These are phyloP conservation scores for Gossypium arboreum DNA, from an alignment of 345 rosid genomes.

Conservation along the genomic window DNA sequence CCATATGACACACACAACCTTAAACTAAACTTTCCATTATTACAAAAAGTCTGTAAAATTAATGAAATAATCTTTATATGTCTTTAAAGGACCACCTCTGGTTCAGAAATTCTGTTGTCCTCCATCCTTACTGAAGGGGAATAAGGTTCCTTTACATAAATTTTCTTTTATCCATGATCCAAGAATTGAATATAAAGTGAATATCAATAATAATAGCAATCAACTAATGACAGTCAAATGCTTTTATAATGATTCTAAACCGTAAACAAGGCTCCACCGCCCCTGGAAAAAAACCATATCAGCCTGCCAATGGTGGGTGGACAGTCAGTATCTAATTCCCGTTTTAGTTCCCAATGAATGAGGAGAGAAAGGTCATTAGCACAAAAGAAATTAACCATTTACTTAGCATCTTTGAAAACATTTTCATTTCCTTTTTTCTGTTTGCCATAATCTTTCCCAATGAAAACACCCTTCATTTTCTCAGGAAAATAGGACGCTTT, in stretches of 20 bases:
- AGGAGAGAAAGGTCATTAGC: constrained; percentile 31
- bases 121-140: constrained; percentile 37
- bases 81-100: constrained; percentile 24
- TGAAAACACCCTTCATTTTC: background rate
- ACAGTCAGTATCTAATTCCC: constrained; percentile 25
- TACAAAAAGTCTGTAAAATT: background rate
- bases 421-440: background rate
- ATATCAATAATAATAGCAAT: background rate
- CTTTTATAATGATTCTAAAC: background rate
- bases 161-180: background rate
- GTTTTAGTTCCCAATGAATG: constrained; percentile 25
- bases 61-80: background rate
- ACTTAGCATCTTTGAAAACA: background rate
- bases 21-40: background rate
- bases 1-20: background rate
- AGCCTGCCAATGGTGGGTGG: constrained; percentile 6
- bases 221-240: constrained; percentile 14
- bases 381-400: background rate
- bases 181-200: background rate
- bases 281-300: too few relatives aligned
- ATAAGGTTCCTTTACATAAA: constrained; percentile 28
- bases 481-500: background rate
- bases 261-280: background rate
- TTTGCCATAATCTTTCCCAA: background rate
- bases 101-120: constrained; percentile 29